Percentiles rank a stretch among this genome's conserved stretches.
Conservation (phyloP, 2,329 filamentous ascomycete species). For the Xylariaceae sp. region DNA sequence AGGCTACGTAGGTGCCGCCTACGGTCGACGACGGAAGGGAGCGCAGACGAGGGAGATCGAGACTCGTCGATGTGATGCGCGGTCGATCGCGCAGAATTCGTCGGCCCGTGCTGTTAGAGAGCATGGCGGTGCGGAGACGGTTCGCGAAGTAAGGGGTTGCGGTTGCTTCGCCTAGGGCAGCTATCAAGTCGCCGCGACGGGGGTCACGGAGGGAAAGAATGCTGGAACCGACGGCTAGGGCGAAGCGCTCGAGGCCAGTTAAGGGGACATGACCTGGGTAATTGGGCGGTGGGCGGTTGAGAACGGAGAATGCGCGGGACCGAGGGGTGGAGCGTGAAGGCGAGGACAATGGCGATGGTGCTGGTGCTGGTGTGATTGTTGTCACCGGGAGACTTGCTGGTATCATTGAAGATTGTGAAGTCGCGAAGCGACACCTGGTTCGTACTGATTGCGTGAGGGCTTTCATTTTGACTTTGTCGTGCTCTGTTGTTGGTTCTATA, state of each 20-base stretch:
- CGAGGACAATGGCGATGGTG: background rate
- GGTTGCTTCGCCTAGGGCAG: conserved; percentile 87
- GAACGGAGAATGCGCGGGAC: conserved; percentile 62
- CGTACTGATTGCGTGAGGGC: conserved; percentile 18
- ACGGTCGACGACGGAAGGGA: conserved; percentile 66
- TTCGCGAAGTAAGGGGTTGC: conserved; percentile 93
- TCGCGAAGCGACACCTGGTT: conserved; percentile 6
- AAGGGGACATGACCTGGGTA: conserved; percentile 92
- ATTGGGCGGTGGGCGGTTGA: conserved; percentile 77
- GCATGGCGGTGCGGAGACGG: conserved; percentile 88
- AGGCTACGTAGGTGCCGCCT: conserved; percentile 75
- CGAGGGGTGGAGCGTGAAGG: background rate
- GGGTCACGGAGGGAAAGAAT: conserved; percentile 65
- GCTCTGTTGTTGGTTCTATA: too few species aligned
- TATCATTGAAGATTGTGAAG: background rate
- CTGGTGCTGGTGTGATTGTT: background rate
- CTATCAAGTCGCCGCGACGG: conserved; percentile 84
- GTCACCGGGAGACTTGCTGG: conserved; percentile 1
- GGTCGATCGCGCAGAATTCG: conserved; percentile 87
- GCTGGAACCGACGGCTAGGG: conserved; percentile 61
- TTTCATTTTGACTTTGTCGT: conserved; percentile 21
- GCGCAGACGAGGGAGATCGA: conserved; percentile 63
- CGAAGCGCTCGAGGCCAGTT: conserved; percentile 67
- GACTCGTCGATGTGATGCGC: conserved; percentile 72
- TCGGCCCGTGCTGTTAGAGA: conserved; percentile 73